Conservation (phyloP, 345 rosid species). For the Eucalyptus victrix region DNA sequence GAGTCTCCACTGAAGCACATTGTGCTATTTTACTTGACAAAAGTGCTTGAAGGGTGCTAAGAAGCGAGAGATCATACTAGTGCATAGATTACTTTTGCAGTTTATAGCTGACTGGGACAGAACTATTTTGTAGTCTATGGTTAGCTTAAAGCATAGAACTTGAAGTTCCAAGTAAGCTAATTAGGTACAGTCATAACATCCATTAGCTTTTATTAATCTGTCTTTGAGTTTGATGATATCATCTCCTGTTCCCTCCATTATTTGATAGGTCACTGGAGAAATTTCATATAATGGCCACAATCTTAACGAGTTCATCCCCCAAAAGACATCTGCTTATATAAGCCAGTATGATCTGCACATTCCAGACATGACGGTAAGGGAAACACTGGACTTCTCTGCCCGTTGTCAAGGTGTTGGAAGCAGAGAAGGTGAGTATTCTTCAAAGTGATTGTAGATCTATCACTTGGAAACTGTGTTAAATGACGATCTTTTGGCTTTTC, state of each 20-base stretch:
- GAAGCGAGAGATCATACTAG: not conserved
- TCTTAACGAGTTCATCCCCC: not conserved
- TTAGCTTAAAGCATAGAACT: not conserved
- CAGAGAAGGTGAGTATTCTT: constrained; percentile 13
- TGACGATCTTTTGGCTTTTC: not conserved
- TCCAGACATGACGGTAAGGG: constrained; percentile 8
- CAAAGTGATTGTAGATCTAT: not conserved
- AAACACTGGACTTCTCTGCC: constrained; percentile 6
- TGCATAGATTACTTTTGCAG: not conserved
- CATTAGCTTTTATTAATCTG: not conserved
- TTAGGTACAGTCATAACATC: not conserved
- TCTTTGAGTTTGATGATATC: not conserved
- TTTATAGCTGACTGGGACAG: not conserved
- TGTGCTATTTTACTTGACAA: not conserved
- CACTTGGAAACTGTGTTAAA: not conserved
- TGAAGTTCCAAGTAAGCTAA: not conserved
- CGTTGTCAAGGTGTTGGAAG: constrained; percentile 8
- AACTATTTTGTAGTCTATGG: not conserved
- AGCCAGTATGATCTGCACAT: constrained; percentile 4
- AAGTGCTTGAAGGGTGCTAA: not conserved
- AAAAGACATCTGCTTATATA: not conserved
- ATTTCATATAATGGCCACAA: not conserved
- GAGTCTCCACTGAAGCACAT: not conserved
- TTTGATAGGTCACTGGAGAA: constrained; percentile 21
- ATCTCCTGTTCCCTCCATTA: not conserved